Evolutionary conservation across 495 filamentous ascomycete species (phyloP), one percentile per base, ranked within the genome.

Genomic region (Cairneyella variabilis): DNA sequence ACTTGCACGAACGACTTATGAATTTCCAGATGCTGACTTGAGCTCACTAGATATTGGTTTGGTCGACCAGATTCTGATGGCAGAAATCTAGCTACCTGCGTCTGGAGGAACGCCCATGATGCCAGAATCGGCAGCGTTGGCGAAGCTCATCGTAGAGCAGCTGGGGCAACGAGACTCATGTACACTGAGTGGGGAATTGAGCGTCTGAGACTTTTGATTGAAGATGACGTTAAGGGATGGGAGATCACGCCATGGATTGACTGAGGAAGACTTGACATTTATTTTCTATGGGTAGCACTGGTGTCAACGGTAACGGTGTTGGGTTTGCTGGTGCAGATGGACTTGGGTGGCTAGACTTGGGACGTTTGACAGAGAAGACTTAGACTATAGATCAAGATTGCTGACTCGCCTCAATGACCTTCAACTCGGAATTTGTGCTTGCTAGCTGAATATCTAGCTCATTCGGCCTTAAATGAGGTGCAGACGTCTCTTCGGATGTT

Each of bases 41-140:
- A n/a, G n/a, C n/a, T n/a, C 28, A 32, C 28, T 14, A 80, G 77
- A 56, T 91, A 91, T 70, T 93, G 89, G 88, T 91, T 88, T 64
- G 86, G 86, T 12, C 67, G 66, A 25, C 86, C 86, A 27, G 79
- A 90, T 69, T 71, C 64, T 28, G 65, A 83, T 27, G 74, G 77
- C 21, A 72, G 75, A 61, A 91, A 91, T 67, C 66, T 91, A 54
- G 86, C 88, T 42, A 91, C 87, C 39, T 91, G 85, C 64, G 62
- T 92, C 54, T 92, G 88, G 88, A 75, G 86, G 34, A 80, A 74
- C 59, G 74, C 77, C 26, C 74, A 83, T 32, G 88, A 91, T 68
- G 86, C 88, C 23, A 75, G 73, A 59, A 74, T 77, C 55, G 89
- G 85, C 51, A 84, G 86, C 22, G 65, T 70, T 12, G 87, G 88